These are phyloP conservation scores for Apiospora koreana DNA, from an alignment of 2,329 filamentous ascomycete genomes.

Conservation along the genomic window DNA sequence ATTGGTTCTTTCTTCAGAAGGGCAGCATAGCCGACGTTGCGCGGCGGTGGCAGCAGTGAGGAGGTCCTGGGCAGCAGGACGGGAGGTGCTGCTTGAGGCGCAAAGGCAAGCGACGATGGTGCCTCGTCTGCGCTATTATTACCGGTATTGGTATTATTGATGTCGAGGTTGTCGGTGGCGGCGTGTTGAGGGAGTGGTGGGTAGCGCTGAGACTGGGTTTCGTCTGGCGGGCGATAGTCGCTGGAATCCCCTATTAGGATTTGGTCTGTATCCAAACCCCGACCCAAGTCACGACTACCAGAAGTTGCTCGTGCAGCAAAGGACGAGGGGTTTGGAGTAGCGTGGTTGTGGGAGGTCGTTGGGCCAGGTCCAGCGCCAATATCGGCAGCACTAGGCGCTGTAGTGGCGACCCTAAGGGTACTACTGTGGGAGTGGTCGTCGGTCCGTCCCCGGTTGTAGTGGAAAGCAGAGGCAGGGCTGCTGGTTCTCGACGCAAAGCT, in stretches of 20 bases:
- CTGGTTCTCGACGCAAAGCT: slow-evolving; percentile 5
- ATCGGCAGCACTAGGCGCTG: neutral
- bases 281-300: slow-evolving; percentile 10
- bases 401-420: neutral
- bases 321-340: slow-evolving; percentile 7
- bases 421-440: slow-evolving; percentile 7
- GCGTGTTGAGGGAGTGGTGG: neutral
- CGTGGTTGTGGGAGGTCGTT: neutral
- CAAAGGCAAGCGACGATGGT: slow-evolving; percentile 18
- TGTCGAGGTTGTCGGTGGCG: neutral
- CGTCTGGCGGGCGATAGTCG: slow-evolving; percentile 9
- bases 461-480: slow-evolving; percentile 13
- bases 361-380: neutral
- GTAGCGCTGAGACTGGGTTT: slow-evolving; percentile 13
- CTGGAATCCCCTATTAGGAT: slow-evolving; percentile 13
- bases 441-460: slow-evolving; percentile 15
- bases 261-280: neutral
- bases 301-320: slow-evolving; percentile 3
- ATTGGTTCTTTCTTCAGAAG: slow-evolving; percentile 8
- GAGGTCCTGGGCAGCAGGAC: slow-evolving; percentile 22
- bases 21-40: slow-evolving; percentile 21
- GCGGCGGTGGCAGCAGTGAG: slow-evolving; percentile 27
- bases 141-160: slow-evolving; percentile 12
- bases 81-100: slow-evolving; percentile 14
- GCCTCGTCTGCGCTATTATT: slow-evolving; percentile 15